A percentile compares a stretch with the other conserved stretches of the same genome.
These are phyloP conservation scores for Aureobasidium sp. DNA, from an alignment of 2,329 filamentous ascomycete species.

Conservation along the genomic window DNA sequence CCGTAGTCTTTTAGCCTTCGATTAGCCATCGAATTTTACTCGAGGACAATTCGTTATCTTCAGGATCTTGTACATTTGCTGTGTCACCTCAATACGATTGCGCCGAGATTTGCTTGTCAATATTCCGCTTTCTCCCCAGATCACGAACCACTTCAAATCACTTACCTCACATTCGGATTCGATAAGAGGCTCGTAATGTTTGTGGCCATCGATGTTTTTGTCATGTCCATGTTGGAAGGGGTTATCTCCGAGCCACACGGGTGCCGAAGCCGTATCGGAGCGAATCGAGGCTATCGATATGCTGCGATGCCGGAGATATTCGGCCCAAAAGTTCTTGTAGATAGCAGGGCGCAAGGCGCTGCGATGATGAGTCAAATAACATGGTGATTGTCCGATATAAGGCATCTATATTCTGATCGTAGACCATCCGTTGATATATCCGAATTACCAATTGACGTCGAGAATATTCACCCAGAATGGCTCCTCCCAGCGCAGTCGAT, in stretches of 20 bases:
- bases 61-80: too few species aligned
- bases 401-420: neutral
- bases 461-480: neutral
- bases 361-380: constrained; percentile 2
- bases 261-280: constrained; percentile 8
- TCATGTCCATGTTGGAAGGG: too few species aligned
- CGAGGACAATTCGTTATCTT: too few species aligned
- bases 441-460: neutral
- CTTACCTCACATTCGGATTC: too few species aligned
- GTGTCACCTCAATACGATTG: too few species aligned
- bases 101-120: too few species aligned
- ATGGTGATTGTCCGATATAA: neutral
- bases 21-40: too few species aligned
- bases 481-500: constrained; percentile 14
- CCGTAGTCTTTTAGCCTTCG: too few species aligned
- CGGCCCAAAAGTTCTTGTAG: neutral
- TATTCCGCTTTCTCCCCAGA: too few species aligned
- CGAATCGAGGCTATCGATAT: neutral
- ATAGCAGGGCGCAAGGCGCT: constrained; percentile 4
- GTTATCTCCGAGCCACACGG: neutral
- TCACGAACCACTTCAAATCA: too few species aligned
- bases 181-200: too few species aligned
- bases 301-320: constrained; percentile 12
- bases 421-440: neutral
- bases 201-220: too few species aligned